Evolutionary conservation across 768 basidiomycete species (phyloP), one percentile per base, ranked within the genome.

Genomic region (Collybia sordida): DNA sequence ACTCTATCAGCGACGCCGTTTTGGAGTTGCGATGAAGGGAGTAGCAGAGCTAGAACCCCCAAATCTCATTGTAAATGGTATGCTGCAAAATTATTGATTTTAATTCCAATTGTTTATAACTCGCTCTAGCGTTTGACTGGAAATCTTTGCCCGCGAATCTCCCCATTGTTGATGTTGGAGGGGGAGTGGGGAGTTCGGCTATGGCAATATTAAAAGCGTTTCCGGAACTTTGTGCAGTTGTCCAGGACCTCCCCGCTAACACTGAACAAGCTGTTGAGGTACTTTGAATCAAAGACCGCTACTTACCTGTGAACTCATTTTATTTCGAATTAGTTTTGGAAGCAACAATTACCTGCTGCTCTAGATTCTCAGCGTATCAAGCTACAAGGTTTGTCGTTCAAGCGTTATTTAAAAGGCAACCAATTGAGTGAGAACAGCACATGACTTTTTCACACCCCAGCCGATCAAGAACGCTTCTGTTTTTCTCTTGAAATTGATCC

Each of bases 401-500:
- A 27, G 11, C 14, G 11, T 31, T 31, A 11, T 3, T 14, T 11
- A 12, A 14, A 31, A 14, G 3, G 3, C 14, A 31, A 11, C 9
- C 3, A 5, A 14, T 14, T 3, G 14, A 2, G 9, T 12, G 5
- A 3, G 23, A n/a, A 14, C 28, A 69, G 66, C 42, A 14, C 64
- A 74, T 24, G 47, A 71, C 62, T 74, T 75, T 56, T 70, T 75
- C 47, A 50, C 47, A 0, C 57, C 67, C 2, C 72, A 75, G 54
- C 69, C 72, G 1, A 49, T 67, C 34, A 59, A 50, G 19, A 58
- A 70, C 22, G 69, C 71, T 3, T 57, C 64, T 0, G 68, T 74
- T 1, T 77, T 69, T 56, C 52, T 75, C 38, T 19, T 73, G 21
- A 62, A 67, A 7, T 46, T 57, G 27, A 64, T 73, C 38, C 50